Evolutionary conservation across 2,329 filamentous ascomycete genomes (phyloP).

Genomic region (Ilyonectria robusta): DNA sequence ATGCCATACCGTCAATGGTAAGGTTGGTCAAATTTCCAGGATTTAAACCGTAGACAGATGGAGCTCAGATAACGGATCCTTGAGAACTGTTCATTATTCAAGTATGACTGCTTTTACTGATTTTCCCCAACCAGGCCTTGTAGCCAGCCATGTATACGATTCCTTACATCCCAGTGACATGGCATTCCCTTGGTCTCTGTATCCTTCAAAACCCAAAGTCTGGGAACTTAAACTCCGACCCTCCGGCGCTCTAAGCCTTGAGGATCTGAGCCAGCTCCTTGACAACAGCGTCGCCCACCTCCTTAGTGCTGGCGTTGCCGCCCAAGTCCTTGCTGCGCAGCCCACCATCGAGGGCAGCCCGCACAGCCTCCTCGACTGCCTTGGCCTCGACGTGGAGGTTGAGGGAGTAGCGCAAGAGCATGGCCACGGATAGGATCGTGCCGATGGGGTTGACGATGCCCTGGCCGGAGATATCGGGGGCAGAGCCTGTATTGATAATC

Average conservation of each 20-base stretch:
- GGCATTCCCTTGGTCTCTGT: not conserved
- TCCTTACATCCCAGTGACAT: not conserved
- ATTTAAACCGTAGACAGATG: not conserved
- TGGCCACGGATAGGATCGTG: conserved; percentile 90
- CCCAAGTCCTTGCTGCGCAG: conserved; percentile 88
- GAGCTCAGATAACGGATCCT: not conserved
- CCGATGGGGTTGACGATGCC: conserved; percentile 92
- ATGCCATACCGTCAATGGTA: not conserved
- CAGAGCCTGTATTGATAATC: conserved; percentile 32
- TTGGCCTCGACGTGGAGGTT: conserved; percentile 82
- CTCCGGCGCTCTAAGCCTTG: conserved; percentile 52
- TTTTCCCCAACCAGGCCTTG: not conserved
- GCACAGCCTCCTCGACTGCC: conserved; percentile 86
- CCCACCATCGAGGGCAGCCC: conserved; percentile 83
- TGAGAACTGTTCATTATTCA: conserved; percentile 1
- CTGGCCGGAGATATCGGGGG: conserved; percentile 84
- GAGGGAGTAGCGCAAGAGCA: conserved; percentile 97
- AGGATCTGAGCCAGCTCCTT: conserved; percentile 79
- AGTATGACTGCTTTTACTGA: not conserved
- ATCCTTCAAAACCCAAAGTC: conserved; percentile 21
- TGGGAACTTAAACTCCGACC: not conserved
- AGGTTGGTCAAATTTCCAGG: not conserved
- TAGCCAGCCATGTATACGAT: not conserved
- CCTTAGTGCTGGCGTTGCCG: conserved; percentile 77
- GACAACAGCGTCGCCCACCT: conserved; percentile 85